Percentiles rank a stretch among this genome's conserved stretches.
These are phyloP conservation scores for Sicyos edulis DNA, from an alignment of 306 rosid species.

Conservation along the genomic window DNA sequence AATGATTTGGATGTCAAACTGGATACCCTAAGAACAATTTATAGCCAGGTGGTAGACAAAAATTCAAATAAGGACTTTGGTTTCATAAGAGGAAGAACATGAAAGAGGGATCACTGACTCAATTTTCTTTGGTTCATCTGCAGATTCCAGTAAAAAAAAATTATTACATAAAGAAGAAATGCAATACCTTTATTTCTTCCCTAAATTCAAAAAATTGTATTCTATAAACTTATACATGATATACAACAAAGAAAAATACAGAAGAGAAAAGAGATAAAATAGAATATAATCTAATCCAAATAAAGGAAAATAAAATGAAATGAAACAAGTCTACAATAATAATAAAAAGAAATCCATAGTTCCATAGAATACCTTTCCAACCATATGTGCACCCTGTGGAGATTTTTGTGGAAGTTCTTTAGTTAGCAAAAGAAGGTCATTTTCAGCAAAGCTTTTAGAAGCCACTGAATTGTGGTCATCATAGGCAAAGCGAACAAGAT, in stretches of 20 bases:
- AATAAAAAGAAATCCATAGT: neutral
- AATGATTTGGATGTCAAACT: neutral
- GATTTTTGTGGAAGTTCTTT: conserved; percentile 72
- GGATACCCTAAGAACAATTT: neutral
- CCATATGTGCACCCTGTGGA: conserved; percentile 75
- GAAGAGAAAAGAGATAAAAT: no score
- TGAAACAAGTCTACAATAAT: neutral
- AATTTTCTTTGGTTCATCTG: neutral
- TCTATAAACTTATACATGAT: no score
- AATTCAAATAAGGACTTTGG: neutral
- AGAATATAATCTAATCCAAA: no score
- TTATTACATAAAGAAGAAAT: no score
- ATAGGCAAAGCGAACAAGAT: conserved; percentile 73
- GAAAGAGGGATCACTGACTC: neutral
- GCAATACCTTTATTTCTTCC: no score
- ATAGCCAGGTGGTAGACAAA: neutral
- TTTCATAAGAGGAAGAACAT: neutral
- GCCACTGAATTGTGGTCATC: conserved; percentile 56
- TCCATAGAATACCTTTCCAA: conserved; percentile 67
- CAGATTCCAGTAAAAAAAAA: neutral
- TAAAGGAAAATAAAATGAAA: no score
- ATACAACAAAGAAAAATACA: no score
- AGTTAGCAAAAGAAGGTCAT: conserved; percentile 75
- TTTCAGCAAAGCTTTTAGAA: conserved; percentile 69
- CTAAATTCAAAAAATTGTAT: no score